Evolutionary conservation across 2,329 filamentous ascomycete species (phyloP).

Genomic region (Sphaceloma murrayae): DNA sequence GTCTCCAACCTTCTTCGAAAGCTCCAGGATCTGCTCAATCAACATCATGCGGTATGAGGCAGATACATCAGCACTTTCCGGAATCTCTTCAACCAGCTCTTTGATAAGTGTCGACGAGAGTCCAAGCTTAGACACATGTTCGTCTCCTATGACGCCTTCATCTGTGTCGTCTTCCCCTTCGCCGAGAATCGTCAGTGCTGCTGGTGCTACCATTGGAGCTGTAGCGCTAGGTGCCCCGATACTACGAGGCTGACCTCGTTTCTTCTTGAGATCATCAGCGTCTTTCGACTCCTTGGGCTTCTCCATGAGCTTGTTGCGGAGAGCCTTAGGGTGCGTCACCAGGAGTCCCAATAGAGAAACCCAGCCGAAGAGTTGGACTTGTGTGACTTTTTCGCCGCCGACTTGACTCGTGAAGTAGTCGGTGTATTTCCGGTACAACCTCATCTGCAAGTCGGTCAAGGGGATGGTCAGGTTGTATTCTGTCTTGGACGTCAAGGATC

Average conservation of each 20-base stretch:
- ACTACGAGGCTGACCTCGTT: no score
- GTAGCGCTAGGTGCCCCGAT: no score
- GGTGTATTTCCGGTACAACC: conserved; percentile 52
- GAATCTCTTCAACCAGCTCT: conserved; percentile 18
- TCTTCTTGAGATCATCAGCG: no score
- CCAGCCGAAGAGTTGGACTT: conserved; percentile 46
- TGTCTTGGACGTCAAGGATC: conserved; percentile 61
- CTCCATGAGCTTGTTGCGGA: conserved; percentile 41
- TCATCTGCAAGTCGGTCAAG: conserved; percentile 54
- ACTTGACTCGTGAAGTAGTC: conserved; percentile 29
- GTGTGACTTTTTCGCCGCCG: conserved; percentile 29
- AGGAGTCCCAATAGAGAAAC: conserved; percentile 44
- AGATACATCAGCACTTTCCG: conserved; percentile 16
- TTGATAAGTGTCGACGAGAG: conserved; percentile 32
- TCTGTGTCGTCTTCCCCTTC: conserved; percentile 18
- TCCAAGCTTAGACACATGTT: conserved; percentile 33
- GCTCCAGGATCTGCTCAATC: conserved; percentile 58
- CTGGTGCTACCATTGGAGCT: conserved; percentile 16
- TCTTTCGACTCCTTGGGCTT: conserved; percentile 24
- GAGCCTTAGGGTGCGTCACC: conserved; percentile 50
- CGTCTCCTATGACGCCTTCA: conserved; percentile 23
- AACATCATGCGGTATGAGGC: conserved; percentile 61
- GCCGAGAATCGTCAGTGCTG: neutral
- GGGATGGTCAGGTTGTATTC: conserved; percentile 74
- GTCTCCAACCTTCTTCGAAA: conserved; percentile 53